Evolutionary conservation across 371 early-diverging fungal genomes (phyloP), one percentile per base, ranked within the genome.

Genomic region (Apophysomyces ossiformis): DNA sequence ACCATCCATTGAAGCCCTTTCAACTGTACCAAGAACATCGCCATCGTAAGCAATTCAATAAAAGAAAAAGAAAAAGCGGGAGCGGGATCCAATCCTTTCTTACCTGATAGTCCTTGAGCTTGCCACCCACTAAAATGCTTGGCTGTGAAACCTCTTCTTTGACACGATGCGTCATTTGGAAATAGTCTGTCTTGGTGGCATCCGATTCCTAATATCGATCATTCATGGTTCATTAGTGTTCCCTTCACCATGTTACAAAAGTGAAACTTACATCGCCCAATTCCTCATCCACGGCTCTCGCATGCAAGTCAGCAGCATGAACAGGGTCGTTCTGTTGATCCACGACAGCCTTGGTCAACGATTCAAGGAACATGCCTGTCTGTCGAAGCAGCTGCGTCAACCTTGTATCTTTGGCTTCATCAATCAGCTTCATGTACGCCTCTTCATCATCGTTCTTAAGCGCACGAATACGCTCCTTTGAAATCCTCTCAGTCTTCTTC

Each of bases 1-100:
- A 96, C 89, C 92, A 99, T 96, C 99, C 99, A 99, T 81, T 99
- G 93, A 2, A 99, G 83, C 56, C 99, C 99, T 73, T 95, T 96
- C 72, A 99, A 62, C 78, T 73, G 60, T 26, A 26, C 32, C 32
- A 26, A 26, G 2, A 26, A 26, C 1, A 26, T 26, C 2, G 2
- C 3, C 32, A 26, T 26, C 2, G 32, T 26, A 26, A 26, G 32
- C 32, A 26, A 26, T 26, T 26, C 32, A 26, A 26, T 26, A 26
- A 21, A 21, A 21, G 1, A 26, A 26, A 3, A 2, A 26, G 3
- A 26, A 26, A 26, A 3, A 3, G 3, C 2, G 32, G 32, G 32
- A 26, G 41, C 11, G 41, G 41, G 8, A 11, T 41, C 8, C 41
- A 41, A 11, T 8, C 2, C 13, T 0, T 54, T 16, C 37, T 70